These are phyloP conservation scores for Kwoniella bestiolae DNA, from an alignment of 768 basidiomycete genomes.

Conservation along the genomic window DNA sequence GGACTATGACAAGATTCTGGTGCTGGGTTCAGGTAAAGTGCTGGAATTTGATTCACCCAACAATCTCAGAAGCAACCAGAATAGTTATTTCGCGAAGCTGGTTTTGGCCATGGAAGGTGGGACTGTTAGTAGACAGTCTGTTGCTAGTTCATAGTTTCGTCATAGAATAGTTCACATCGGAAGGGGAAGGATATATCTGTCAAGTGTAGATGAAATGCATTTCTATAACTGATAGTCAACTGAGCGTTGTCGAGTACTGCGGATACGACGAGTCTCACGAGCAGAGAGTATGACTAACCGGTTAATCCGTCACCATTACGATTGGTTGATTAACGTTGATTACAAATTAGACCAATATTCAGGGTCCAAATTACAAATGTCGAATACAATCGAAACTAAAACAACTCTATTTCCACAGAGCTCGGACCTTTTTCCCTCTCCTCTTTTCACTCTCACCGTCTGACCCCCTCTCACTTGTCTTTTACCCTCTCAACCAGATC, in stretches of 20 bases:
- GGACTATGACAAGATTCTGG: conserved; percentile 68
- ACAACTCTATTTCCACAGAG: neutral
- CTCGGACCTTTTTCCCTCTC: neutral
- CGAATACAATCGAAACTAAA: neutral
- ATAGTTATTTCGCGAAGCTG: conserved; percentile 70
- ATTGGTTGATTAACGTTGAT: neutral
- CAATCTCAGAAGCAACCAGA: conserved; percentile 63
- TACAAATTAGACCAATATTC: neutral
- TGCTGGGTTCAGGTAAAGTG: conserved; percentile 70
- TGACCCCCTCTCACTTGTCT: too few relatives aligned
- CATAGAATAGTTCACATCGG: too few relatives aligned
- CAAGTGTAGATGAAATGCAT: too few relatives aligned
- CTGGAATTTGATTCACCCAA: conserved; percentile 75
- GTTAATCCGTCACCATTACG: too few relatives aligned
- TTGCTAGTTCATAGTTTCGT: conserved; percentile 5
- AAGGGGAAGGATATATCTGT: too few relatives aligned
- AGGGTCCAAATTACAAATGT: neutral
- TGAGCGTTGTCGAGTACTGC: too few relatives aligned
- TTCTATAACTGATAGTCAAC: too few relatives aligned
- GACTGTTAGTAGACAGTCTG: conserved; percentile 14
- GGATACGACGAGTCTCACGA: too few relatives aligned
- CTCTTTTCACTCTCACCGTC: neutral
- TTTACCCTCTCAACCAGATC: neutral
- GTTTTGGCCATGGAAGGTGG: conserved; percentile 53
- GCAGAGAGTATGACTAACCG: too few relatives aligned